Conservation (phyloP, 2,329 filamentous ascomycete genomes). For the Monosporascus sp. region DNA sequence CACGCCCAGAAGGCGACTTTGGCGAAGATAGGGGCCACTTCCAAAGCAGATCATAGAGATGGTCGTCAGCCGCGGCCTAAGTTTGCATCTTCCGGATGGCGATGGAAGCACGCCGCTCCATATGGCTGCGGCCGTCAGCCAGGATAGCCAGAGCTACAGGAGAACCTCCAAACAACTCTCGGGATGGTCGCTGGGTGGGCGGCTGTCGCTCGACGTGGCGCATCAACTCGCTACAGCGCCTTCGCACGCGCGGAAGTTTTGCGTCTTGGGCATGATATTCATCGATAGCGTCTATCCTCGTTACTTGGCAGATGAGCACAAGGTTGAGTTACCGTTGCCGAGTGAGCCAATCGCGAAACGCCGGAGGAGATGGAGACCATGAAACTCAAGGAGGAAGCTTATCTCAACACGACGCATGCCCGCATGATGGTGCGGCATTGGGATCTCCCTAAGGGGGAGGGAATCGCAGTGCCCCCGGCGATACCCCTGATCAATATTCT, state of each 20-base stretch:
- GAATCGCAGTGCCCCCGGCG: conserved; percentile 30
- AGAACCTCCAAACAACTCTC: not conserved
- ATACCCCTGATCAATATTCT: conserved; percentile 25
- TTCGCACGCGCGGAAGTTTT: conserved; percentile 21
- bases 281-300: conserved; percentile 44
- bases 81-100: no score
- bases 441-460: conserved; percentile 20
- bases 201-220: conserved; percentile 47
- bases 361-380: conserved; percentile 23
- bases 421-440: conserved; percentile 24
- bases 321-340: conserved; percentile 8
- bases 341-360: conserved; percentile 23
- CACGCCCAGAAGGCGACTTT: no score
- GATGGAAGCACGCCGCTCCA: no score
- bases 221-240: conserved; percentile 34
- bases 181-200: conserved; percentile 51
- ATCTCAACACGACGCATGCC: conserved; percentile 28
- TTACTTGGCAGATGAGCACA: conserved; percentile 8
- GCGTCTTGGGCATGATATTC: conserved; percentile 46
- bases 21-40: no score
- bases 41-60: no score
- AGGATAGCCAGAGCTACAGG: no score
- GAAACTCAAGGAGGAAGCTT: conserved; percentile 24
- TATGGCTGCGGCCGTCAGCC: no score
- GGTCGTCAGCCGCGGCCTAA: no score